Conservation (phyloP, 1,139 yeast genomes). For the Taphrina communis region DNA sequence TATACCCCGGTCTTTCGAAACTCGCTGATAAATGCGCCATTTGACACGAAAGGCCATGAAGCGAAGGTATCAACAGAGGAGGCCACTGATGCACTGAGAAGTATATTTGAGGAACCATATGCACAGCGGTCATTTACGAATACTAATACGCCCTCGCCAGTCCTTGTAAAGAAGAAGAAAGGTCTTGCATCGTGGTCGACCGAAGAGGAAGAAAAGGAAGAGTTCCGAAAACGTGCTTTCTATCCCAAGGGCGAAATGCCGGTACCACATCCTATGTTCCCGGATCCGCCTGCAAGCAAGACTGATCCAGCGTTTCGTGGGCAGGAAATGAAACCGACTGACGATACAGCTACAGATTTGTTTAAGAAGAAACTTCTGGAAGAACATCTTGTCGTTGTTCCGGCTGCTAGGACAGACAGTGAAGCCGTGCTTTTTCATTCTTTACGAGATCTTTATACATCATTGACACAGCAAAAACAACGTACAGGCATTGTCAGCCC, state of each 20-base stretch:
- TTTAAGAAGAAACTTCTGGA: conserved; percentile 35
- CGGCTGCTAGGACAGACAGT: conserved; percentile 55
- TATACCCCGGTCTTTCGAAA: conserved; percentile 73
- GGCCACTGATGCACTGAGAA: conserved; percentile 7
- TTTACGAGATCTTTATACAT: conserved; percentile 81
- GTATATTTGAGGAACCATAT: conserved; percentile 29
- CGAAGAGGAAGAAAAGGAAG: conserved; percentile 40
- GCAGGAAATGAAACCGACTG: conserved; percentile 39
- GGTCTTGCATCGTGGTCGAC: conserved; percentile 30
- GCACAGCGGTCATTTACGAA: conserved; percentile 34
- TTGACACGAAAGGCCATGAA: not conserved
- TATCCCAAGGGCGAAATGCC: conserved; percentile 27
- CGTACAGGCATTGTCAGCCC: conserved; percentile 88
- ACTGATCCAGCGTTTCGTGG: conserved; percentile 24
- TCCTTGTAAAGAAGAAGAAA: conserved; percentile 35
- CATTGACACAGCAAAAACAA: conserved; percentile 73
- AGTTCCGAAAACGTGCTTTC: conserved; percentile 22
- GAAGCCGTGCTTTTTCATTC: conserved; percentile 70
- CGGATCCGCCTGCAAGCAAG: conserved; percentile 27
- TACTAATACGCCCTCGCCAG: conserved; percentile 13
- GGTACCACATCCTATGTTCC: conserved; percentile 30
- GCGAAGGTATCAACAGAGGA: not conserved
- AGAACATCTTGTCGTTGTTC: conserved; percentile 49
- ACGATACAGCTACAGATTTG: conserved; percentile 38
- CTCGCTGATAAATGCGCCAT: conserved; percentile 55